Base-by-base conservation (phyloP, 768 basidiomycete genomes). In the Phlebiopsis gigantea region DNA sequence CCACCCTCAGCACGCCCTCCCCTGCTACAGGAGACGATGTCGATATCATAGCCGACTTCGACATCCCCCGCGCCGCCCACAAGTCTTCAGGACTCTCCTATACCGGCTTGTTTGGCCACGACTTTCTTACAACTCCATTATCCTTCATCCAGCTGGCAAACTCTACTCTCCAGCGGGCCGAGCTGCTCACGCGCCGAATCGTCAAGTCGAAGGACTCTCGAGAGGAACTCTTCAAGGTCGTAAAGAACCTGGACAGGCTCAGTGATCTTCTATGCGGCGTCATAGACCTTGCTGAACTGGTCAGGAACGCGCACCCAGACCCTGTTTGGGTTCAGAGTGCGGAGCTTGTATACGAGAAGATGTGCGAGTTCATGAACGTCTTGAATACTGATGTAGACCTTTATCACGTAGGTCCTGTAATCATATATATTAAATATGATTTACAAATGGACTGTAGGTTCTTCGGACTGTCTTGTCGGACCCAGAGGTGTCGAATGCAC, bases 321-420 rank as follows among this genome's bases (percentile, higher is more conserved):
- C 75, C 77, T 25, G 65, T 71, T 46, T 98, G 96, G 95, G 79
- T 91, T 15, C 78, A 83, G 15, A 87, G 87, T 49, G 91, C 91
- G 45, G 91, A 97, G 67, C 77, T 80, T 59, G 88, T 90, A 43
- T 98, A 98, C 70, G 94, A 93, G 71, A 83, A 81, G 59, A 76
- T 98, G 60, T 98, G 93, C 75, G 90, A 94, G 73, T 95, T 90
- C 70, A 98, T 99, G 95, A 98, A 98, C 70, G 85, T 91, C 46
- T 76, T 98, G 57, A 99, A 99, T 71, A 98, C 95, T 29, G 80
- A 98, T 75, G 85, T 88, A 30, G 92, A 88, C 39, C 76, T 99
- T 46, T 95, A 94, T 61, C 80, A 92, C 75, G 95, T 90, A 69
- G 72, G 89, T 76, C 55, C 22, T 46, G 46, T 14, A 9, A 4